phyloP scores from a whole-genome alignment of 2,329 filamentous ascomycete genomes.

The Fusarium duplospermum region DNA sequence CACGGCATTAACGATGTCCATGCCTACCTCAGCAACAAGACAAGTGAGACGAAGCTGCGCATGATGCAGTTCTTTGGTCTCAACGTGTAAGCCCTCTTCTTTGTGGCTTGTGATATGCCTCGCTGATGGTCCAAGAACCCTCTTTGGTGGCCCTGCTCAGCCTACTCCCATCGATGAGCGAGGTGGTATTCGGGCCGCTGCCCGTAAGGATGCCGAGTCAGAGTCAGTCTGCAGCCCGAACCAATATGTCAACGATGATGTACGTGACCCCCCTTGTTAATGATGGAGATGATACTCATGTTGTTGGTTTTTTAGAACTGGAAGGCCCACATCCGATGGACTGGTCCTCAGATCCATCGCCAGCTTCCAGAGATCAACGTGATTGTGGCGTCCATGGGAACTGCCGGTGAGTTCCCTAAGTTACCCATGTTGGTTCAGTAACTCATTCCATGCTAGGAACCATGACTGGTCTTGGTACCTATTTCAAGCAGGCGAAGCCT shows the following conservation, averaged over 20 bases:
- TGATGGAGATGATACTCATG: background rate
- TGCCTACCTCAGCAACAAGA: slow-evolving; percentile 64
- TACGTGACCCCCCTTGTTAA: slow-evolving; percentile 3
- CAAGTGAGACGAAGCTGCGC: slow-evolving; percentile 46
- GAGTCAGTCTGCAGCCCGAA: slow-evolving; percentile 47
- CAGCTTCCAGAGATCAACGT: slow-evolving; percentile 68
- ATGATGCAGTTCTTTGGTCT: slow-evolving; percentile 51
- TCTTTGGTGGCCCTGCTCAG: slow-evolving; percentile 50
- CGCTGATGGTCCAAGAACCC: slow-evolving; percentile 37
- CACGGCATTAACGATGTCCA: slow-evolving; percentile 54
- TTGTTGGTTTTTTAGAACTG: slow-evolving; percentile 54
- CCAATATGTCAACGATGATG: slow-evolving; percentile 50
- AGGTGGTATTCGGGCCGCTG: slow-evolving; percentile 47
- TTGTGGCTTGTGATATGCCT: background rate
- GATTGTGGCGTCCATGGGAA: slow-evolving; percentile 67
- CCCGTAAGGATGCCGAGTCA: slow-evolving; percentile 45
- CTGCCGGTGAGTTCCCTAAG: slow-evolving; percentile 42
- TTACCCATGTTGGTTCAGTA: background rate
- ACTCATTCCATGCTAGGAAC: slow-evolving; percentile 46
- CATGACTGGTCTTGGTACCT: slow-evolving; percentile 62
- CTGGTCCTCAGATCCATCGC: slow-evolving; percentile 66
- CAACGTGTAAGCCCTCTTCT: slow-evolving; percentile 42
- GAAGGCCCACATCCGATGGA: slow-evolving; percentile 68
- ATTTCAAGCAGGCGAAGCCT: slow-evolving; percentile 63
- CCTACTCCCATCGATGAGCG: slow-evolving; percentile 48